Percentiles rank a stretch among this genome's conserved stretches.
phyloP scores from a whole-genome alignment of 352 stramenopile genomes.

The Peronosclerospora sorghi region DNA sequence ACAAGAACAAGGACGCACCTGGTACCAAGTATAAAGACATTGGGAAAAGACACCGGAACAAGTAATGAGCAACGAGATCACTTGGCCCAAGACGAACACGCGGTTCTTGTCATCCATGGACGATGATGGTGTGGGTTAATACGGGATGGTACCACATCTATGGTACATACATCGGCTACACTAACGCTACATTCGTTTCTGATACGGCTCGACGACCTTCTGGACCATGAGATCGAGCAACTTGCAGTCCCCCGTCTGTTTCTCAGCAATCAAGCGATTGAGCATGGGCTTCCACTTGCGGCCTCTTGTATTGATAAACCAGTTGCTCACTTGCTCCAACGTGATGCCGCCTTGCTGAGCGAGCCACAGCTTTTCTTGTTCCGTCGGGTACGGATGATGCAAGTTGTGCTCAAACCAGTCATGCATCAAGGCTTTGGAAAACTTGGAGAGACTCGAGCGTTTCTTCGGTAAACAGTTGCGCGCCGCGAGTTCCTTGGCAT shows the following conservation, averaged over 20 bases:
- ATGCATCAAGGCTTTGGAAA: slow-evolving; percentile 59
- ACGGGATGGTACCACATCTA: too few species aligned
- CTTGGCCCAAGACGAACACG: slow-evolving; percentile 70
- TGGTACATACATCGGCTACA: too few species aligned
- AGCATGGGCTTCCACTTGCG: slow-evolving; percentile 84
- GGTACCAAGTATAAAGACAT: too few species aligned
- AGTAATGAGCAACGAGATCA: slow-evolving; percentile 84
- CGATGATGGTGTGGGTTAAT: too few species aligned
- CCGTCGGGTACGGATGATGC: slow-evolving; percentile 76
- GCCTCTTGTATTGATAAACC: slow-evolving; percentile 81
- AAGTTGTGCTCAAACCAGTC: slow-evolving; percentile 79
- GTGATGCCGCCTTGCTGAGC: slow-evolving; percentile 59
- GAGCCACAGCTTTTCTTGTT: slow-evolving; percentile 74
- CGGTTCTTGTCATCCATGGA: slow-evolving; percentile 38
- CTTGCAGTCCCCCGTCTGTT: slow-evolving; percentile 41
- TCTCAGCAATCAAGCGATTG: slow-evolving; percentile 54
- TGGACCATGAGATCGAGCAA: slow-evolving; percentile 71
- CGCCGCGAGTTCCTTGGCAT: slow-evolving; percentile 25
- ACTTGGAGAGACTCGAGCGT: slow-evolving; percentile 63
- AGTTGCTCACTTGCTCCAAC: slow-evolving; percentile 83
- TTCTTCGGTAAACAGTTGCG: slow-evolving; percentile 42
- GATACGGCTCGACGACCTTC: slow-evolving; percentile 71
- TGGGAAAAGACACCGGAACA: too few species aligned
- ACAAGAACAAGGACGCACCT: too few species aligned
- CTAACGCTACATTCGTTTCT: too few species aligned